Percentiles rank a stretch among this genome's conserved stretches.
Evolutionary conservation across 2,329 filamentous ascomycete genomes (phyloP).

Genomic region (Trichothecium sympodiale): DNA sequence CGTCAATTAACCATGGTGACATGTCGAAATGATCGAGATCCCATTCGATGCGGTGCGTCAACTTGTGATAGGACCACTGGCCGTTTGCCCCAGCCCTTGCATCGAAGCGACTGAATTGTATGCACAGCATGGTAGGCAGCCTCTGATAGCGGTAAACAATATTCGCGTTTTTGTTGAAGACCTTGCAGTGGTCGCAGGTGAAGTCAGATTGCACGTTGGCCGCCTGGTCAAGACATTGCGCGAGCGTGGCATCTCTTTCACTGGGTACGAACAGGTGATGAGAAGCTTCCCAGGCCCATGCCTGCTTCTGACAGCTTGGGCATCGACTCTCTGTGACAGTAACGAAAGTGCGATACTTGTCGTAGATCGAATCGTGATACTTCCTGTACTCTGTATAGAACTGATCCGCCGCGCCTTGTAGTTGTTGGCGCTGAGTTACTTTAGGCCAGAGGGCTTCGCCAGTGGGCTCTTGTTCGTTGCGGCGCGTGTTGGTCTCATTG

Average conservation of each 20-base stretch:
- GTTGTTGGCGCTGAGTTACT: no score
- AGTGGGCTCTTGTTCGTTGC: slow-evolving; percentile 23
- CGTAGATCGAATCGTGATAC: slow-evolving; percentile 64
- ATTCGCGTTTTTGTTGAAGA: slow-evolving; percentile 47
- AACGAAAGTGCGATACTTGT: slow-evolving; percentile 68
- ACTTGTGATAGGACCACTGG: slow-evolving; percentile 40
- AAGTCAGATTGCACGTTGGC: slow-evolving; percentile 58
- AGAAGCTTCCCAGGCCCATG: slow-evolving; percentile 22
- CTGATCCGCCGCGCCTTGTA: no score
- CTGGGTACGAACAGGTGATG: slow-evolving; percentile 10
- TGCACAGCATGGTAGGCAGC: slow-evolving; percentile 66
- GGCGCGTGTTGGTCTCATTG: slow-evolving; percentile 65
- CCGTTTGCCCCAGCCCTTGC: no score
- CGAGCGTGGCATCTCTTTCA: slow-evolving; percentile 10
- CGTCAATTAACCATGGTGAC: slow-evolving; percentile 24
- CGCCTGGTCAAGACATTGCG: slow-evolving; percentile 14
- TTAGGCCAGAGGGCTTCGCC: no score
- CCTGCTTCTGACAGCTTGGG: slow-evolving; percentile 41
- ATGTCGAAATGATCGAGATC: slow-evolving; percentile 59
- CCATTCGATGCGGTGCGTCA: slow-evolving; percentile 62
- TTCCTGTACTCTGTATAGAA: slow-evolving; percentile 18
- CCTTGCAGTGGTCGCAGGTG: slow-evolving; percentile 65
- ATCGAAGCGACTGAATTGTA: slow-evolving; percentile 57
- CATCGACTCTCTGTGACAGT: slow-evolving; percentile 64
- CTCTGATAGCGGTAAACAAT: slow-evolving; percentile 67